Base-by-base conservation (phyloP, 2,329 filamentous ascomycete species). In the Xylariaceae sp. region DNA sequence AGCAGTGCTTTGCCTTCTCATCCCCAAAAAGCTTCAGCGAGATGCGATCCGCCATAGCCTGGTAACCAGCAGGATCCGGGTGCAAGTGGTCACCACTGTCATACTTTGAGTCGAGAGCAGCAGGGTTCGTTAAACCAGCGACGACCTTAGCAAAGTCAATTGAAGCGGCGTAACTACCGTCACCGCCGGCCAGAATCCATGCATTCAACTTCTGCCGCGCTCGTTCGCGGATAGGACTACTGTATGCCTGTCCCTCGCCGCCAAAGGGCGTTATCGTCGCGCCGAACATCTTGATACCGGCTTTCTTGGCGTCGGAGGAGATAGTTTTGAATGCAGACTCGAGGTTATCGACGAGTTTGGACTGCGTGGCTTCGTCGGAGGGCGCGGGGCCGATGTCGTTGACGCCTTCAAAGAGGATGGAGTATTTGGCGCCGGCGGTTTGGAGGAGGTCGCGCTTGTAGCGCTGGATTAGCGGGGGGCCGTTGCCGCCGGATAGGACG, bases 241-340 rank as follows among this genome's bases (percentile, higher is more conserved):
- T 78, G 63, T 87, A 87, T 30, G 74, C 70, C 67, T 84, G 78
- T 39, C 73, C 73, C 47, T 62, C 72, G 2, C 74, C 74, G 8
- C 70, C 68, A 60, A 88, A 88, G 0, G 84, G 84, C 3, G 84
- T 87, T 56, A 87, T 85, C 0, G 85, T 88, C 0, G 80, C 83
- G 0, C 74, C 84, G 61, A 86, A 83, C 6, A 84, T 72, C 0
- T 76, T 75, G 30, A 86, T 75, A 1, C 78, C 78, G 2, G 74
- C 73, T 0, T 75, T 71, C 62, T 81, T 80, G 19, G 83, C 73
- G 11, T 82, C 74, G 1, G 71, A 70, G 2, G 76, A 74, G 34
- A 87, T 83, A 60, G 84, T 80, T 53, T 73, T 69, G 64, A 80
- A 87, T 0, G 81, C 80, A n/a, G 72, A 71, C 37, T 81, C 78